Conservation (phyloP, 2,329 filamentous ascomycete species). For the Neodidymelliopsis sp. region DNA sequence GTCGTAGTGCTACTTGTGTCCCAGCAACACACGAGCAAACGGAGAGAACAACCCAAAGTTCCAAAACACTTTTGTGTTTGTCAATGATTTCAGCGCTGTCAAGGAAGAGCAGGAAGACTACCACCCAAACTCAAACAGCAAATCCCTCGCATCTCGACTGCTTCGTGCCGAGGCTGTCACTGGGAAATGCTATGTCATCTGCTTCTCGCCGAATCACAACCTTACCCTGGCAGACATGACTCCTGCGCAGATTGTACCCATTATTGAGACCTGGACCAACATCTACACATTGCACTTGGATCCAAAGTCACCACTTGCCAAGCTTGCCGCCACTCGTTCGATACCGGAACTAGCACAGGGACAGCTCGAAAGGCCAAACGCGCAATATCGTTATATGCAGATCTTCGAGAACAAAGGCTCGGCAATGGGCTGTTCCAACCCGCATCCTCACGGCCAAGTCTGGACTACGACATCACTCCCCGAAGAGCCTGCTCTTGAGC, state of each 20-base stretch:
- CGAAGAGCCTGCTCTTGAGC: conserved; percentile 84
- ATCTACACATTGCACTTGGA: conserved; percentile 86
- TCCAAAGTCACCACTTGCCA: conserved; percentile 69
- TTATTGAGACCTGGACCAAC: conserved; percentile 89
- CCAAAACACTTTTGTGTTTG: conserved; percentile 86
- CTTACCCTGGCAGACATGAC: conserved; percentile 91
- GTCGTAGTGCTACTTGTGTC: conserved; percentile 87
- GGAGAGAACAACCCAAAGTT: conserved; percentile 89
- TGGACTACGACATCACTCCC: conserved; percentile 94
- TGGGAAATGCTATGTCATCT: conserved; percentile 96
- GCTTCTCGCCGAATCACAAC: conserved; percentile 90
- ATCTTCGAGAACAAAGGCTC: conserved; percentile 99
- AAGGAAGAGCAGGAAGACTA: conserved; percentile 93
- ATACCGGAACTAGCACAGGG: conserved; percentile 57
- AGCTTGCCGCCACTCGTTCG: conserved; percentile 55
- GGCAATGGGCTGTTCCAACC: conserved; percentile 98
- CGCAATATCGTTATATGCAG: conserved; percentile 95
- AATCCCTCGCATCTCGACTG: conserved; percentile 73
- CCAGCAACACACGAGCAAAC: conserved; percentile 85
- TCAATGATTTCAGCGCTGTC: conserved; percentile 97
- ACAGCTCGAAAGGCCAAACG: conserved; percentile 62
- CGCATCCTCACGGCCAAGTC: conserved; percentile 94
- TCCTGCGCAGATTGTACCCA: conserved; percentile 76
- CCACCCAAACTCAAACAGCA: conserved; percentile 58
- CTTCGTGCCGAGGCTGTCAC: conserved; percentile 86